Evolutionary conservation across 176 grass and related monocot species (phyloP), one percentile per base, ranked within the genome.

Genomic region (Saccharum spontaneum): DNA sequence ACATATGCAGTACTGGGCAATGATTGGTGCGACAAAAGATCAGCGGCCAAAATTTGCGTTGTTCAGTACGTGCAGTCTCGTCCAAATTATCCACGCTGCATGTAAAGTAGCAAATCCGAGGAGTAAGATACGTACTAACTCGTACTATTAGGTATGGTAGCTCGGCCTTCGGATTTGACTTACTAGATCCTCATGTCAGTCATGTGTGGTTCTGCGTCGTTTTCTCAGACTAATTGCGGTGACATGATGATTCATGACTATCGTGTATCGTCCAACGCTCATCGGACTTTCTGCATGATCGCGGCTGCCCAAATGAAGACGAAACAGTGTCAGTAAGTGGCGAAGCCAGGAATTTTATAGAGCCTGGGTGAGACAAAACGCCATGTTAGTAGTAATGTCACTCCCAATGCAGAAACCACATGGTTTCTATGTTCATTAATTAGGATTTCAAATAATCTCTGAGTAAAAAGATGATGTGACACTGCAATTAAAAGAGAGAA

Each of bases 81-180:
- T 55, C 46, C 45, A 55, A 55, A 81, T 60, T 60, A 61, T 80
- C 78, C 40, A 28, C 26, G 61, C 41, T 15, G 57, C 22, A 7
- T 41, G 55, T 16, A 78, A 62, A 40, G n/a, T 14, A 4, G 14
- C 18, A 43, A 34, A 38, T 72, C 73, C 52, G 31, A 44, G 10
- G 10, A 13, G 2, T 46, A 46, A 46, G 11, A 13, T 46, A 46
- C 8, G 8, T 44, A 44, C 8, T 11, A 44, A 44, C 34, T 34
- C 4, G 34, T 34, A 37, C 4, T 37, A 33, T 36, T 38, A 23
- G 79, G 87, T 79, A 16, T 46, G 87, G 79, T 86, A 73, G 88
- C 75, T 90, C 37, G 74, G 31, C 22, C 67, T 73, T 78, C n/a
- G 36, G 67, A 57, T 90, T 90, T 86, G 88, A 90, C 84, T 83